phyloP scores from a whole-genome alignment of 805 yeast species.

The Teunomyces gatunensis region DNA sequence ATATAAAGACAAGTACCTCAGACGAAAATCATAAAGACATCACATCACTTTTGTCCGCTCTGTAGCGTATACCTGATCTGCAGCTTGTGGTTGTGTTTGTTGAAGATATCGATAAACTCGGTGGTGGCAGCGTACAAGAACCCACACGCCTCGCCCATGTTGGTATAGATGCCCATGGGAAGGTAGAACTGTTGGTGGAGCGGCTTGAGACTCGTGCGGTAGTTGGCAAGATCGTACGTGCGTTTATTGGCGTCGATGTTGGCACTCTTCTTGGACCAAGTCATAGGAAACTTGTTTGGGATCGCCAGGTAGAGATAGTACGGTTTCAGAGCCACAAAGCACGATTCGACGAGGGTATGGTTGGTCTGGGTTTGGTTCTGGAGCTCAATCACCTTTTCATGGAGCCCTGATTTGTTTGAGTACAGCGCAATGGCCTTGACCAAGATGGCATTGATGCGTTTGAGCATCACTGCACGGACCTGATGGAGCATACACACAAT shows the following conservation, averaged over 20 bases:
- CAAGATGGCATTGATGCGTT: slow-evolving; percentile 27
- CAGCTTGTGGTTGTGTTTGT: slow-evolving; percentile 12
- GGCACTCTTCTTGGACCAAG: slow-evolving; percentile 24
- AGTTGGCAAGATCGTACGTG: slow-evolving; percentile 9
- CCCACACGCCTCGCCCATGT: slow-evolving; percentile 30
- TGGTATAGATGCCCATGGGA: slow-evolving; percentile 38
- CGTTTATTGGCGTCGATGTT: slow-evolving; percentile 9
- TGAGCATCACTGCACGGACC: slow-evolving; percentile 27
- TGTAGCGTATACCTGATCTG: slow-evolving; percentile 11
- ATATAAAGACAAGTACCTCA: slow-evolving; percentile 62
- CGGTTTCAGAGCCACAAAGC: slow-evolving; percentile 28
- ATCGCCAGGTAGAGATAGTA: slow-evolving; percentile 24
- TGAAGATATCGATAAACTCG: slow-evolving; percentile 29
- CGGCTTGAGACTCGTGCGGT: slow-evolving; percentile 19
- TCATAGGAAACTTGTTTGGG: slow-evolving; percentile 28
- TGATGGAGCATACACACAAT: slow-evolving; percentile 28
- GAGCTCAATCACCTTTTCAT: slow-evolving; percentile 24
- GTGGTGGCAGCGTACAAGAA: slow-evolving; percentile 27
- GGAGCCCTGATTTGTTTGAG: slow-evolving; percentile 14
- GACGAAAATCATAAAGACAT: background rate
- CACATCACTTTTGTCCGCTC: slow-evolving; percentile 2
- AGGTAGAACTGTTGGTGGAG: slow-evolving; percentile 26
- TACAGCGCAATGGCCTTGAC: slow-evolving; percentile 22
- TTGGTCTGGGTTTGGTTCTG: slow-evolving; percentile 27
- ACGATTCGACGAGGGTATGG: slow-evolving; percentile 17